A percentile compares a stretch with the other conserved stretches of the same genome.
phyloP scores from a whole-genome alignment of 2,329 filamentous ascomycete species.

The Cryphonectria naterciae region DNA sequence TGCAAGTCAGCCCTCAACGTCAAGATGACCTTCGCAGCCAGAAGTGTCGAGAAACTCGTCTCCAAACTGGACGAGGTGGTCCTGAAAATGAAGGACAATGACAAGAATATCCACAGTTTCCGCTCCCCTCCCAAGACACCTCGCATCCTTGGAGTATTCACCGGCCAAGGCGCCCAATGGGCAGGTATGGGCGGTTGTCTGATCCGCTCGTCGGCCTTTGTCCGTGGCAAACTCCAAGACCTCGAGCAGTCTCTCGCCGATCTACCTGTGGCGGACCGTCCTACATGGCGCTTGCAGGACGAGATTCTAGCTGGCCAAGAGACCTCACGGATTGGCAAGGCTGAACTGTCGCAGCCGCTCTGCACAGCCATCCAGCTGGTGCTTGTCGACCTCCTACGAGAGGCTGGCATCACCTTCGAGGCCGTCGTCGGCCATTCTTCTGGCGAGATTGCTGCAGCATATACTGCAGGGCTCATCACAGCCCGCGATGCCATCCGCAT shows the following conservation, averaged over 20 bases:
- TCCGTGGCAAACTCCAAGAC: constrained; percentile 9
- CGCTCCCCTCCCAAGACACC: constrained; percentile 4
- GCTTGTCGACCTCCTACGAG: constrained; percentile 44
- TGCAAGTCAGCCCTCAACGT: background rate
- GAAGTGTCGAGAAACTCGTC: background rate
- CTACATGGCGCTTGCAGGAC: background rate
- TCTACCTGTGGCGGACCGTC: background rate
- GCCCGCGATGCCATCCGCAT: constrained; percentile 42
- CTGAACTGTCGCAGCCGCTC: constrained; percentile 35
- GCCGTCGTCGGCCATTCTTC: constrained; percentile 48
- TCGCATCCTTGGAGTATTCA: constrained; percentile 34
- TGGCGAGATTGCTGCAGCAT: constrained; percentile 52
- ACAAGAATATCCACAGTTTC: background rate
- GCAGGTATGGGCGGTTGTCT: constrained; percentile 37
- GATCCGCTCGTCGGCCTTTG: background rate
- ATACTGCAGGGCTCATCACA: constrained; percentile 43
- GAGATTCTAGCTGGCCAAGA: constrained; percentile 7
- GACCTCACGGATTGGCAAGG: background rate
- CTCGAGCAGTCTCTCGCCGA: background rate
- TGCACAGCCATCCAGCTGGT: constrained; percentile 46
- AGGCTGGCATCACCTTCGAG: constrained; percentile 38
- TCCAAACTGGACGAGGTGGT: background rate
- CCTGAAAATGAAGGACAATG: background rate
- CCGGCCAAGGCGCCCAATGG: constrained; percentile 42
- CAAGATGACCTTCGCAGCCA: background rate